Evolutionary conservation across 176 grass and related monocot species (phyloP).

Genomic region (Rhynchospora tenuis): DNA sequence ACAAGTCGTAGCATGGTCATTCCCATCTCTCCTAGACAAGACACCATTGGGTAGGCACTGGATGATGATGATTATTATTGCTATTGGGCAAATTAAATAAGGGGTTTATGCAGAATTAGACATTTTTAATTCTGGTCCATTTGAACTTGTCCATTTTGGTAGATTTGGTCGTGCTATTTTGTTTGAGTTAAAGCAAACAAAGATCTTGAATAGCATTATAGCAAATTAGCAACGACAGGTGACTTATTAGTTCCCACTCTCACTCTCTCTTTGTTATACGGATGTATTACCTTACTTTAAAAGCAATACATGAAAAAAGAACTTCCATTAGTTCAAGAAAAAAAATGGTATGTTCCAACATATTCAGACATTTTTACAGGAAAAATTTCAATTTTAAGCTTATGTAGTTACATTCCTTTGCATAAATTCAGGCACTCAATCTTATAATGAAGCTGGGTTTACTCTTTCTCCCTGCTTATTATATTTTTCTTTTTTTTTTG

Average conservation of each 20-base stretch:
- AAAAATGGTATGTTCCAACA: too few relatives aligned
- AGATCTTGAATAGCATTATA: not conserved
- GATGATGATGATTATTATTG: too few relatives aligned
- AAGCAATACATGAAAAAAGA: too few relatives aligned
- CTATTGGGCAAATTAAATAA: not conserved
- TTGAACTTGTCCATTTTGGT: not conserved
- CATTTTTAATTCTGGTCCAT: not conserved
- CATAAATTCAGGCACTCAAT: not conserved
- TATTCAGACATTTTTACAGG: too few relatives aligned
- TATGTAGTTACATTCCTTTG: not conserved
- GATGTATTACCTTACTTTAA: not conserved
- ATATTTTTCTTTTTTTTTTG: not conserved
- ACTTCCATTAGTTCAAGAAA: too few relatives aligned
- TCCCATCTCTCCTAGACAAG: slow-evolving; percentile 41
- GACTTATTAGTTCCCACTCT: not conserved
- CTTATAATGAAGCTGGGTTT: not conserved
- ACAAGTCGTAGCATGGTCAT: slow-evolving; percentile 59
- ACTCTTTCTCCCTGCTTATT: not conserved
- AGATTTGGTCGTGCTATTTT: not conserved
- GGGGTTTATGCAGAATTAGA: not conserved
- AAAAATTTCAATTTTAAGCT: too few relatives aligned
- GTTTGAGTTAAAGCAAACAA: not conserved
- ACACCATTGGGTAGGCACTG: slow-evolving; percentile 61
- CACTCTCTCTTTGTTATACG: not conserved
- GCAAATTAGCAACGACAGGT: not conserved